phyloP scores from a whole-genome alignment of 2,329 filamentous ascomycete species.

The Aspergillus sergii region DNA sequence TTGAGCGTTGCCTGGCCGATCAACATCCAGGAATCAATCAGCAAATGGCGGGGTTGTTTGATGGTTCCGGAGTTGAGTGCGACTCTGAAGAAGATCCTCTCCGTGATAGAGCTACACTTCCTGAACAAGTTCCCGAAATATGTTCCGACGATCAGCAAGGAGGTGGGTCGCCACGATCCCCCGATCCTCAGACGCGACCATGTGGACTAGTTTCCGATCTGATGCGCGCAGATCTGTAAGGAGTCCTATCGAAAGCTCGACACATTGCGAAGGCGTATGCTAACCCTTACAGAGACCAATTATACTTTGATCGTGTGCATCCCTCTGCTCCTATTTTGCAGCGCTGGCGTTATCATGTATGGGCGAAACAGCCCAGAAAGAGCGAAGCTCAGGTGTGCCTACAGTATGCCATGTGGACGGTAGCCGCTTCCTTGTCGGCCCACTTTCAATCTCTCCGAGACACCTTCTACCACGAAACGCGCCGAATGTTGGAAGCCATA shows the following conservation, averaged over 20 bases:
- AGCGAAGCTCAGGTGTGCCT: conserved; percentile 27
- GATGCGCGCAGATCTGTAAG: conserved; percentile 25
- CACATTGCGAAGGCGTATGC: background rate
- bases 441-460: conserved; percentile 34
- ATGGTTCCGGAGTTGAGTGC: conserved; percentile 16
- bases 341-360: conserved; percentile 30
- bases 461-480: conserved; percentile 29
- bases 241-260: background rate
- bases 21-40: conserved; percentile 26
- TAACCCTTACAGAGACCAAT: conserved; percentile 25
- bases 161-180: conserved; percentile 14
- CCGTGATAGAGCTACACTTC: conserved; percentile 6
- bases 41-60: conserved; percentile 17
- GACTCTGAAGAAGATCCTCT: conserved; percentile 22
- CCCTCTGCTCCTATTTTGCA: conserved; percentile 32
- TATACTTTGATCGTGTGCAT: conserved; percentile 37
- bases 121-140: conserved; percentile 3
- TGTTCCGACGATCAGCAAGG: conserved; percentile 3
- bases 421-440: conserved; percentile 36
- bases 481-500: conserved; percentile 26
- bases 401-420: conserved; percentile 42
- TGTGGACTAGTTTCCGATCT: conserved; percentile 19
- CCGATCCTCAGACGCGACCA: conserved; percentile 7
- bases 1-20: conserved; percentile 31
- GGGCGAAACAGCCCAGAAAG: conserved; percentile 24